Evolutionary conservation across 2,329 filamentous ascomycete species (phyloP).

Genomic region (Aspergillus melleus): DNA sequence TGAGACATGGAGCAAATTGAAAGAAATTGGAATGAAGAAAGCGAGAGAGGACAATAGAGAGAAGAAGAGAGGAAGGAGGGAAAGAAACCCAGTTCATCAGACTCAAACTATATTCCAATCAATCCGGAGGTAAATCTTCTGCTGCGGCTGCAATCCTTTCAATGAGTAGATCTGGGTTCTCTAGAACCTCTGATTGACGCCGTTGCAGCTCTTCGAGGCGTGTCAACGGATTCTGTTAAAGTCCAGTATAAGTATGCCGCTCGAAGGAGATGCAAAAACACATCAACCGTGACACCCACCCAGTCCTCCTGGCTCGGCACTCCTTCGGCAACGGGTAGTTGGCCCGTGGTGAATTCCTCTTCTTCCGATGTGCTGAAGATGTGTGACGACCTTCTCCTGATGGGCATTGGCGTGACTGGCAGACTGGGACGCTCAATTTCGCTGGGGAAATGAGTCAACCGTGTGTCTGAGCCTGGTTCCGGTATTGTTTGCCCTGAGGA

Average conservation of each 20-base stretch:
- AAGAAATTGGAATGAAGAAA: background rate
- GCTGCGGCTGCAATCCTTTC: slow-evolving; percentile 17
- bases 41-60: background rate
- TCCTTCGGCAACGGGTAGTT: slow-evolving; percentile 73
- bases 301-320: slow-evolving; percentile 87
- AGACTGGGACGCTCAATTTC: slow-evolving; percentile 81
- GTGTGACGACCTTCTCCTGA: slow-evolving; percentile 61
- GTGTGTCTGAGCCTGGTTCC: slow-evolving; percentile 54
- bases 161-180: slow-evolving; percentile 38
- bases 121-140: background rate
- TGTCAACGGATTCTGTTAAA: slow-evolving; percentile 65
- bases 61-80: background rate
- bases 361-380: slow-evolving; percentile 41
- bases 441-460: slow-evolving; percentile 83
- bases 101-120: background rate
- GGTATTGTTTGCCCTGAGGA: slow-evolving; percentile 26
- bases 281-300: slow-evolving; percentile 70
- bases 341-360: slow-evolving; percentile 44
- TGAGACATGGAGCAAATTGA: background rate
- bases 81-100: background rate
- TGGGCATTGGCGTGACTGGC: slow-evolving; percentile 84
- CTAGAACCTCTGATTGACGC: slow-evolving; percentile 64
- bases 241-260: slow-evolving; percentile 48
- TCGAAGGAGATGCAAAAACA: slow-evolving; percentile 45
- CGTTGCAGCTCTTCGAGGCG: slow-evolving; percentile 70